Base-by-base conservation (phyloP, 2,329 filamentous ascomycete species). In the Fusarium sp. region DNA sequence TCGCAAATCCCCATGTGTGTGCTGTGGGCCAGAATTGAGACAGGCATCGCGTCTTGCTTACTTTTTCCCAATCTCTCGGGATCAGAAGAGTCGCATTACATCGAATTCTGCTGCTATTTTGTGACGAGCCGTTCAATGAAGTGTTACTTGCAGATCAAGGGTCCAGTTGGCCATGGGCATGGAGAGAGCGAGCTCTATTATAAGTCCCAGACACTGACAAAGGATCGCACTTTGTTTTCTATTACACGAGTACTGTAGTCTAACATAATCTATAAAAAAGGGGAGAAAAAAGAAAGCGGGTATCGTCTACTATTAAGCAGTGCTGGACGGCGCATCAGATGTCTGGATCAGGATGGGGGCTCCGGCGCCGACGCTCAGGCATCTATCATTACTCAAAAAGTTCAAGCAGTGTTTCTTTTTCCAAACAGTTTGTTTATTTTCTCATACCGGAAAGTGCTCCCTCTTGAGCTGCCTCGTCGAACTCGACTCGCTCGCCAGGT, bases 381-480 rank as follows among this genome's bases (percentile, higher is more conserved):
- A 31, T 58, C 35, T 58, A 58, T 27, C 16, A 58, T 52, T 52
- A 40, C 35, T 40, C 56, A 57, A 35, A 38, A 58, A 56, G 14
- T 24, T 18, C 31, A 56, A 56, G 20, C 31, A 35, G 31, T 24
- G 52, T 13, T 56, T 22, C 29, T 18, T 35, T 42, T 42, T 22
- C 57, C 29, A 27, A 27, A 27, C 18, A 0, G 1, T 16, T 38
- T 2, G 29, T 34, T 13, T 34, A 5, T 34, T 10, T 10, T n/a
- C 22, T 72, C 59, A 77, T 66, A 75, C 67, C 27, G 73, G 52
- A 29, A 67, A 79, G 38, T 71, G 56, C n/a, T 78, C 74, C 34
- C 64, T 76, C 35, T 71, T 76, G 1, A 79, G 31, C 2, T 77
- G 73, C 2, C 67, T 13, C 13, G 71, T 78, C 2, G 77, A 79